Percentiles rank a stretch among this genome's conserved stretches.
These are phyloP conservation scores for Lipomyces orientalis DNA, from an alignment of 805 yeast species.

Conservation along the genomic window DNA sequence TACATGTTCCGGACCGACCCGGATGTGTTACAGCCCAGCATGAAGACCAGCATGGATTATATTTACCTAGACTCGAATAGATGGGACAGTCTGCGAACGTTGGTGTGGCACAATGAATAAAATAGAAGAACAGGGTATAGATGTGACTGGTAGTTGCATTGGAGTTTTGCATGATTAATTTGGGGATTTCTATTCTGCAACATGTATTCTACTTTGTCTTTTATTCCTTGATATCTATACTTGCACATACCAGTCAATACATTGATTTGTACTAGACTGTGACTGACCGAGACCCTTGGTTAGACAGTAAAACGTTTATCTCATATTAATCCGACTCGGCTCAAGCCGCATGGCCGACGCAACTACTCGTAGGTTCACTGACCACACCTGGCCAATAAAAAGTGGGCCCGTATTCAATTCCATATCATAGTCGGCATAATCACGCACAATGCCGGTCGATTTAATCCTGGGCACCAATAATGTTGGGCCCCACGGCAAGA, in stretches of 20 bases:
- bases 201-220: not conserved
- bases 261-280: too few relatives aligned
- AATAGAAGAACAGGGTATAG: not conserved
- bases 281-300: too few relatives aligned
- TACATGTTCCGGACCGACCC: constrained; percentile 68
- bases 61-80: constrained; percentile 65
- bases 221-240: not conserved
- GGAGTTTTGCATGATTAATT: not conserved
- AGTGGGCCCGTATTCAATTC: too few relatives aligned
- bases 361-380: too few relatives aligned
- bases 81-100: constrained; percentile 57
- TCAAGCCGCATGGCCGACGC: too few relatives aligned
- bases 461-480: constrained; percentile 31
- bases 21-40: constrained; percentile 63
- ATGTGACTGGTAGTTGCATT: not conserved
- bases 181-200: not conserved
- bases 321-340: too few relatives aligned
- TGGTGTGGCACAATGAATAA: constrained; percentile 46
- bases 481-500: constrained; percentile 25
- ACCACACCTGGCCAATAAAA: too few relatives aligned
- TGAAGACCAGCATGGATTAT: constrained; percentile 72
- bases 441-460: constrained; percentile 18
- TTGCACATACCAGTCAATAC: not conserved
- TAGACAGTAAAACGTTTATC: too few relatives aligned
- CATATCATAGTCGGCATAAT: not conserved